phyloP scores from a whole-genome alignment of 23 red algal genomes.

The Agarophyton chilense region DNA sequence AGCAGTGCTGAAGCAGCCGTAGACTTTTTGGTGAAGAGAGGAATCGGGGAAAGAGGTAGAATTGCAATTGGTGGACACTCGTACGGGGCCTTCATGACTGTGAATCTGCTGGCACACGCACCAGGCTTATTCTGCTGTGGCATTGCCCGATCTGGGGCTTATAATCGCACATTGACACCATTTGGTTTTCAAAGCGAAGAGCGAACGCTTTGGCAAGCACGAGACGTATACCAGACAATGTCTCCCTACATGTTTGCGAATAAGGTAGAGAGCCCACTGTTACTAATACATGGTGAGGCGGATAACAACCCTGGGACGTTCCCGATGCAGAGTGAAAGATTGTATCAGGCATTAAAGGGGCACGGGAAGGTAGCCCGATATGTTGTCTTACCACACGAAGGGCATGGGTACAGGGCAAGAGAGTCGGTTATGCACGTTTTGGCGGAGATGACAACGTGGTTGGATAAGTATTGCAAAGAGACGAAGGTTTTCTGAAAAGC shows the following conservation, averaged over 20 bases:
- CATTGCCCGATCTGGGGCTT: conserved; percentile 97
- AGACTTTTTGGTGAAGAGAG: conserved; percentile 78
- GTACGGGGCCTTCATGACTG: conserved; percentile 97
- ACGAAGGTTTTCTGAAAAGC: not conserved
- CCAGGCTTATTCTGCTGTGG: conserved; percentile 94
- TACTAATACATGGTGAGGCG: conserved; percentile 94
- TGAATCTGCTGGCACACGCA: conserved; percentile 90
- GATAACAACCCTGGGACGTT: conserved; percentile 95
- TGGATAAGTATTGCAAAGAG: conserved; percentile 68
- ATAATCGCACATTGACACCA: conserved; percentile 96
- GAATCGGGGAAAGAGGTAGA: conserved; percentile 59
- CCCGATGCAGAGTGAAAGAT: conserved; percentile 88
- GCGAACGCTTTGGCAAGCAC: conserved; percentile 90
- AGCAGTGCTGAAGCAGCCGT: conserved; percentile 84
- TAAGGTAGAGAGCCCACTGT: conserved; percentile 70
- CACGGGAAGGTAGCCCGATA: conserved; percentile 83
- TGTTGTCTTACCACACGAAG: conserved; percentile 85
- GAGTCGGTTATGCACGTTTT: conserved; percentile 93
- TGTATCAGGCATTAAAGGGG: conserved; percentile 93
- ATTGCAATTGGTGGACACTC: conserved; percentile 94
- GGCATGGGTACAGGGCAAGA: conserved; percentile 88
- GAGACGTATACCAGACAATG: conserved; percentile 83
- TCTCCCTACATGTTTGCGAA: conserved; percentile 88
- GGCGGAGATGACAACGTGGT: conserved; percentile 86
- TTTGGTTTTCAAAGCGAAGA: conserved; percentile 97